Evolutionary conservation across 495 filamentous ascomycete genomes (phyloP).

Genomic region (Penicillium soppii): DNA sequence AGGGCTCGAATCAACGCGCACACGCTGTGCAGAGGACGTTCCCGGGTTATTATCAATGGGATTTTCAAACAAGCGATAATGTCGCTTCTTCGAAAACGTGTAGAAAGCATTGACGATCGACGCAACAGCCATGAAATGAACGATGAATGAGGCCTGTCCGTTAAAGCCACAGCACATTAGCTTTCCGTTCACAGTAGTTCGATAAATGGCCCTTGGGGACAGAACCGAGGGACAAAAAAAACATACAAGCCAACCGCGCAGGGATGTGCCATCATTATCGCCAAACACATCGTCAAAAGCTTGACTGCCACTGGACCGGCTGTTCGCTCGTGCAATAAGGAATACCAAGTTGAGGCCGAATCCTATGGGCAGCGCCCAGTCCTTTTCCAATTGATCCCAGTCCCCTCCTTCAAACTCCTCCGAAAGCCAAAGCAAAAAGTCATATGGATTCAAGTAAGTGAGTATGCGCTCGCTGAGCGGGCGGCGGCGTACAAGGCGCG

Average conservation of each 20-base stretch:
- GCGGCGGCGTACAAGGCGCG: conserved; percentile 76
- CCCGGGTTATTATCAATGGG: conserved; percentile 69
- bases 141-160: conserved; percentile 62
- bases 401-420: conserved; percentile 86
- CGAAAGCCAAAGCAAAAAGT: conserved; percentile 84
- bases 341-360: conserved; percentile 74
- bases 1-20: conserved; percentile 87
- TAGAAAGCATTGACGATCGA: conserved; percentile 75
- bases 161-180: conserved; percentile 3
- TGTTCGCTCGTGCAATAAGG: conserved; percentile 79
- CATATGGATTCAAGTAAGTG: conserved; percentile 78
- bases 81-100: conserved; percentile 77
- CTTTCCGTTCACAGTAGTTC: no score
- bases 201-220: no score
- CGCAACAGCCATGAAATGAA: conserved; percentile 62
- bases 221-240: background rate
- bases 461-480: conserved; percentile 75
- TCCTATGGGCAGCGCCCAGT: conserved; percentile 72
- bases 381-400: conserved; percentile 76
- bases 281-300: conserved; percentile 80
- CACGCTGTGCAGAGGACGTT: conserved; percentile 86
- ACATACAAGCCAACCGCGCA: conserved; percentile 79
- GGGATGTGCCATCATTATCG: conserved; percentile 61
- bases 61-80: conserved; percentile 89
- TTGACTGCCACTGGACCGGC: conserved; percentile 40